Percentiles rank a stretch among this genome's conserved stretches.
These are phyloP conservation scores for Phyllosticta citriasiana DNA, from an alignment of 2,329 filamentous ascomycete species.

Conservation along the genomic window DNA sequence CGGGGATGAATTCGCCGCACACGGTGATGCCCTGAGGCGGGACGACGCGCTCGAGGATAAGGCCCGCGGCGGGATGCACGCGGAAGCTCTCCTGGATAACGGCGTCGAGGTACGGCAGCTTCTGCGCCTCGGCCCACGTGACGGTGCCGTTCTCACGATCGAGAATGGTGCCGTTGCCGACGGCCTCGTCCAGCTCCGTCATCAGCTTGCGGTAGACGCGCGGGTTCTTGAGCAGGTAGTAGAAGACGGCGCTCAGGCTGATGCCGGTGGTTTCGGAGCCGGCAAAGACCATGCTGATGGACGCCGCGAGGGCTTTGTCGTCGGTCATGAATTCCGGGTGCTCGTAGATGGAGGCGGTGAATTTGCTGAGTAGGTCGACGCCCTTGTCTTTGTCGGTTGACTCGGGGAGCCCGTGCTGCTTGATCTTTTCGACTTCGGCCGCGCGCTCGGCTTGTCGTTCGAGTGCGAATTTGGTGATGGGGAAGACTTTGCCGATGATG, in stretches of 20 bases:
- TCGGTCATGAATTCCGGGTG: slow-evolving; percentile 65
- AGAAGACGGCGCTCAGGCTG: slow-evolving; percentile 60
- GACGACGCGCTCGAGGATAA: slow-evolving; percentile 64
- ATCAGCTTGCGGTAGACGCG: slow-evolving; percentile 45
- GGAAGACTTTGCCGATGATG: slow-evolving; percentile 58
- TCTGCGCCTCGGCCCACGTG: slow-evolving; percentile 59
- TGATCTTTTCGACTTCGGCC: slow-evolving; percentile 40
- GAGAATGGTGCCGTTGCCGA: slow-evolving; percentile 38
- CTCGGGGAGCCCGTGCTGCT: slow-evolving; percentile 28
- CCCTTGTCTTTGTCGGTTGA: slow-evolving; percentile 18
- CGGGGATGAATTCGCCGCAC: slow-evolving; percentile 51
- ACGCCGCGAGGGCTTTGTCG: slow-evolving; percentile 58
- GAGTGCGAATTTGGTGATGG: slow-evolving; percentile 62
- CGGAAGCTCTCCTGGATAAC: slow-evolving; percentile 71
- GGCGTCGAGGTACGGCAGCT: slow-evolving; percentile 65
- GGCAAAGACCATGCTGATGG: slow-evolving; percentile 61
- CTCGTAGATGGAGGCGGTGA: slow-evolving; percentile 56
- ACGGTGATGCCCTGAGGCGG: slow-evolving; percentile 56
- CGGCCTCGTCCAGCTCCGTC: slow-evolving; percentile 53
- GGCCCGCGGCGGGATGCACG: slow-evolving; percentile 61
- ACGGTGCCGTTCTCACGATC: slow-evolving; percentile 46
- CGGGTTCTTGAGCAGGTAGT: slow-evolving; percentile 59
- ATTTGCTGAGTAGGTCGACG: slow-evolving; percentile 60
- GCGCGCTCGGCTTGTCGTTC: slow-evolving; percentile 57
- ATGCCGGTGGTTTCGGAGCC: slow-evolving; percentile 76